Percentiles rank a stretch among this genome's conserved stretches.
phyloP scores from a whole-genome alignment of 2,329 filamentous ascomycete species.

The Phaeosphaeria sp. region DNA sequence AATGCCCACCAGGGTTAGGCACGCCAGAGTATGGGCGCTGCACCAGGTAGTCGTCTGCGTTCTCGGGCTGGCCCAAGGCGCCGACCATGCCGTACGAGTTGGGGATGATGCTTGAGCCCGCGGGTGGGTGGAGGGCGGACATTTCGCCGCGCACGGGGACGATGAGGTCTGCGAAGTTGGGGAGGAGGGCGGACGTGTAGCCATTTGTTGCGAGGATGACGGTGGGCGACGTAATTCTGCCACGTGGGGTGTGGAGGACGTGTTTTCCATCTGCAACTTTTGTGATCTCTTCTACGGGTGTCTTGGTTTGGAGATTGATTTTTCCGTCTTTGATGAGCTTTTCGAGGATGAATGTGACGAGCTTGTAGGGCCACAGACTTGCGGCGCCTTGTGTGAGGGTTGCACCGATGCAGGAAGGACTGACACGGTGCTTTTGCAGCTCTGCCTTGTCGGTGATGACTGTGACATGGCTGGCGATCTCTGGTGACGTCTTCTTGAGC shows the following conservation, averaged over 20 bases:
- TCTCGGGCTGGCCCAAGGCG: conserved; percentile 51
- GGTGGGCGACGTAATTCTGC: conserved; percentile 66
- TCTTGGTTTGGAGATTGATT: conserved; percentile 79
- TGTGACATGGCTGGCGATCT: conserved; percentile 58
- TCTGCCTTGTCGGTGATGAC: conserved; percentile 50
- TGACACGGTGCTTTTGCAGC: conserved; percentile 60
- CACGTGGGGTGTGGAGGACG: conserved; percentile 72
- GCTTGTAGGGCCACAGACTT: conserved; percentile 83
- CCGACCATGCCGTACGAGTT: conserved; percentile 71
- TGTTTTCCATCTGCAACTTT: conserved; percentile 52
- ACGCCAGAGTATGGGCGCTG: conserved; percentile 64
- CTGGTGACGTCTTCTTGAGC: conserved; percentile 61
- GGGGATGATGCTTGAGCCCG: conserved; percentile 52
- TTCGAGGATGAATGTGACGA: conserved; percentile 75
- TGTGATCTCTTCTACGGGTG: conserved; percentile 61
- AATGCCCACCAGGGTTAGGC: conserved; percentile 57
- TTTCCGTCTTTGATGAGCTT: conserved; percentile 56
- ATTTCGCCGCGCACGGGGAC: conserved; percentile 80
- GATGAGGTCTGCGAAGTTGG: conserved; percentile 72
- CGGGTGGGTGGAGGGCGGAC: conserved; percentile 68
- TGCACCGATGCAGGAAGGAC: conserved; percentile 62
- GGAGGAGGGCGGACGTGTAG: conserved; percentile 79
- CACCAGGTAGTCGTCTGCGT: conserved; percentile 74
- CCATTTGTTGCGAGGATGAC: conserved; percentile 84
- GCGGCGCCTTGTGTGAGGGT: conserved; percentile 71